These are phyloP conservation scores for Mucor circinelloides DNA, from an alignment of 371 early-diverging fungal genomes.

Conservation along the genomic window DNA sequence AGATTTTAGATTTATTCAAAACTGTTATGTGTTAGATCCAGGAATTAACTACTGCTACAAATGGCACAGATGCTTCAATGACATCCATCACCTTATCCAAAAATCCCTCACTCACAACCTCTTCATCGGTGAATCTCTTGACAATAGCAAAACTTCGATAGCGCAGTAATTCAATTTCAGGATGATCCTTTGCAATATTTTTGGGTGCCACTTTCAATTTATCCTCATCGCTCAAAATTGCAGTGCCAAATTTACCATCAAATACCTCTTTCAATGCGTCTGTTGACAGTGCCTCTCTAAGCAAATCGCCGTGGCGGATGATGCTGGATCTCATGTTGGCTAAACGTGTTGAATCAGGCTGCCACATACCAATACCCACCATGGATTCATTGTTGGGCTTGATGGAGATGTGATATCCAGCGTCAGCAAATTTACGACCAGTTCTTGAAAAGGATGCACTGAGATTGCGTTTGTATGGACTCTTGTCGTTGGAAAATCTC, in stretches of 20 bases:
- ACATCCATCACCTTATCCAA: constrained; percentile 47
- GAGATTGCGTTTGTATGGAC: constrained; percentile 55
- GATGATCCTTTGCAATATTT: constrained; percentile 49
- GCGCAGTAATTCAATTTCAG: constrained; percentile 54
- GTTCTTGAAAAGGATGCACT: constrained; percentile 51
- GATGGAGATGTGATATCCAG: constrained; percentile 52
- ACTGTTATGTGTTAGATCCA: constrained; percentile 32
- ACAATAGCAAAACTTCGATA: constrained; percentile 47
- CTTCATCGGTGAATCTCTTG: constrained; percentile 45
- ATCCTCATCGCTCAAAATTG: constrained; percentile 31
- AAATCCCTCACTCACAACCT: constrained; percentile 50
- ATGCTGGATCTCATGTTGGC: constrained; percentile 46
- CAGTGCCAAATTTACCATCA: constrained; percentile 42
- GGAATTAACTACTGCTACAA: constrained; percentile 57
- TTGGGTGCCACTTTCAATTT: constrained; percentile 31
- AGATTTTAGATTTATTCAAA: not conserved
- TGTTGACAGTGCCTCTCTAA: constrained; percentile 46
- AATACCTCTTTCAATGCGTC: constrained; percentile 48
- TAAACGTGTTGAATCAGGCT: constrained; percentile 35
- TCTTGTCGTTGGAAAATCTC: constrained; percentile 59
- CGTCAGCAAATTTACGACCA: constrained; percentile 52
- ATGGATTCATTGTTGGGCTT: constrained; percentile 42
- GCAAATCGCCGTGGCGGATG: constrained; percentile 40
- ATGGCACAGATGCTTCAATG: constrained; percentile 55
- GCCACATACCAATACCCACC: constrained; percentile 54